Evolutionary conservation across 352 stramenopile genomes (phyloP).

Genomic region (Globisporangium uncinulatum): DNA sequence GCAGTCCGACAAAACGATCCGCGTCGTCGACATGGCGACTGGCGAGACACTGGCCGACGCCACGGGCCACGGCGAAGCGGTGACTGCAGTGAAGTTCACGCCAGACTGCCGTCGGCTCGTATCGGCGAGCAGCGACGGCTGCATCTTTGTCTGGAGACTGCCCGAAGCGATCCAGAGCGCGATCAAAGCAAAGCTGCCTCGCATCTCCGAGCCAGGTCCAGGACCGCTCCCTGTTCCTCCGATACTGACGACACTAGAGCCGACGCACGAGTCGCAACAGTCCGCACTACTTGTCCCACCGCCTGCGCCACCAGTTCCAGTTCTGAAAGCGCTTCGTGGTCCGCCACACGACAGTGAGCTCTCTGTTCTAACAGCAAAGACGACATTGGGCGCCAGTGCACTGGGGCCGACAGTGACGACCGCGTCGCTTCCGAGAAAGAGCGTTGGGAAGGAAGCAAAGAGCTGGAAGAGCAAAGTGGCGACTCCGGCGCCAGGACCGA

Average conservation of each 20-base stretch:
- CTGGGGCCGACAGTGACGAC: background rate
- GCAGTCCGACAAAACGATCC: conserved; percentile 77
- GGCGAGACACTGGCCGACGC: conserved; percentile 74
- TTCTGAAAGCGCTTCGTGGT: conserved; percentile 2
- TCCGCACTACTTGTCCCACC: conserved; percentile 20
- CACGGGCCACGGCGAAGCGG: conserved; percentile 76
- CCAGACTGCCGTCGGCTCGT: conserved; percentile 82
- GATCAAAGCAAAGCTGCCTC: conserved; percentile 54
- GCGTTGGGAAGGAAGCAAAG: conserved; percentile 16
- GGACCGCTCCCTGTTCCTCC: conserved; percentile 22
- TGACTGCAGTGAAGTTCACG: conserved; percentile 82
- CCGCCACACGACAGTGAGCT: background rate
- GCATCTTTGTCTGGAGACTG: conserved; percentile 86
- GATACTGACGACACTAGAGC: conserved; percentile 1
- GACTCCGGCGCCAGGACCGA: conserved; percentile 36
- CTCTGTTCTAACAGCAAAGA: conserved; percentile 1
- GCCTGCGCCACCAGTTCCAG: conserved; percentile 15
- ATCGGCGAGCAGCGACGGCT: conserved; percentile 79
- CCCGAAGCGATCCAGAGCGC: conserved; percentile 63
- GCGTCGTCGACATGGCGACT: conserved; percentile 77
- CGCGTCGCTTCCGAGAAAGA: conserved; percentile 4
- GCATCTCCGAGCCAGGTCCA: conserved; percentile 23
- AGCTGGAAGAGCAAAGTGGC: conserved; percentile 46
- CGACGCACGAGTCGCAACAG: background rate
- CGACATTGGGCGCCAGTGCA: background rate